A percentile compares a stretch with the other conserved stretches of the same genome.
Evolutionary conservation across 352 stramenopile genomes (phyloP).

Genomic region (Phytophthora capsici): DNA sequence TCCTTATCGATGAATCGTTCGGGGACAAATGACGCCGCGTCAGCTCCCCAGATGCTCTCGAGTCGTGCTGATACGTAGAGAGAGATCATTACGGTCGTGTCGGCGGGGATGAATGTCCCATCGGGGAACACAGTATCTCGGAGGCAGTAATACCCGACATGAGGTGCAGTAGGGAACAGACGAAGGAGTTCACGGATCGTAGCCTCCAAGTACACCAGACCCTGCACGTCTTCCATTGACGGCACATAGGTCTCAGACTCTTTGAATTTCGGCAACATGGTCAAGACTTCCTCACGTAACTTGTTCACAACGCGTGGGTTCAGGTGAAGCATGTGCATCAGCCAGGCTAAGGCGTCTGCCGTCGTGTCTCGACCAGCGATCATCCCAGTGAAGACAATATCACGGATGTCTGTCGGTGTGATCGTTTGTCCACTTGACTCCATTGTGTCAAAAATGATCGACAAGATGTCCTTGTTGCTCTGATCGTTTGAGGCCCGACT

Average conservation of each 20-base stretch:
- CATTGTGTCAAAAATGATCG: slow-evolving; percentile 29
- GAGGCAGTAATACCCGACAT: slow-evolving; percentile 28
- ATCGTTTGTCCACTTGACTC: slow-evolving; percentile 23
- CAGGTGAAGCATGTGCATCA: slow-evolving; percentile 49
- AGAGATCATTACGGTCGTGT: slow-evolving; percentile 26
- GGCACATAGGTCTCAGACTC: slow-evolving; percentile 14
- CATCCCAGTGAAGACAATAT: slow-evolving; percentile 63
- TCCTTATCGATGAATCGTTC: slow-evolving; percentile 39
- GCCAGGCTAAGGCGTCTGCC: slow-evolving; percentile 47
- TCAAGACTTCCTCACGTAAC: slow-evolving; percentile 32
- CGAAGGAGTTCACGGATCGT: slow-evolving; percentile 45
- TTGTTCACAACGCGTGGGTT: slow-evolving; percentile 45
- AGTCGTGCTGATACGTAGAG: slow-evolving; percentile 41
- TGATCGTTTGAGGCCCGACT: neutral
- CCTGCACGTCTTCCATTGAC: slow-evolving; percentile 27
- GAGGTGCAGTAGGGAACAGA: slow-evolving; percentile 39
- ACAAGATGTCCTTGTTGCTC: slow-evolving; percentile 39
- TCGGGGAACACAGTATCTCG: slow-evolving; percentile 45
- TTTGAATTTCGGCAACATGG: slow-evolving; percentile 25
- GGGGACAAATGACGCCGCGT: slow-evolving; percentile 39
- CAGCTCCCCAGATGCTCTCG: slow-evolving; percentile 36
- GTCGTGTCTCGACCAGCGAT: slow-evolving; percentile 72
- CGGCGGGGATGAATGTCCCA: slow-evolving; percentile 37
- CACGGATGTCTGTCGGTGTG: slow-evolving; percentile 42
- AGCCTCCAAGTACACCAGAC: slow-evolving; percentile 27